Base-by-base conservation (phyloP, 2,329 filamentous ascomycete species). In the Drechslerella coelobrocha region DNA sequence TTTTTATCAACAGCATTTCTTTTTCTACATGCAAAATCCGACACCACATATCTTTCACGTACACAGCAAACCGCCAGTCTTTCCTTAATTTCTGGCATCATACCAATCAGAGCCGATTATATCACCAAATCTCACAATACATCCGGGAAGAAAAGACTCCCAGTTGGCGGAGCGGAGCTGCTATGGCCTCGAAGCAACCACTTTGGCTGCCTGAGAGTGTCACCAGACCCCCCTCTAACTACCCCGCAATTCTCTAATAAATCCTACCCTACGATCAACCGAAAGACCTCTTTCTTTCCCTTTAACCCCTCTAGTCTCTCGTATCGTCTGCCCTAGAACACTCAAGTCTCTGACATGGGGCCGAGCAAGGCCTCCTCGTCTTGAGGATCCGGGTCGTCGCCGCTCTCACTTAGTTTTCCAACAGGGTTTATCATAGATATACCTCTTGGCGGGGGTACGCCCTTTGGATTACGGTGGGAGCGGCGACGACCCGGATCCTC, bases 291-390 rank as follows among this genome's bases (percentile, higher is more conserved):
- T 45, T 54, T 37, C 24, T 21, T 51, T 51, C n/a, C 23, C 45
- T 17, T 51, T 10, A 23, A 10, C 27, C 53, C 37, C 54, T 39
- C 2, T 50, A 26, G 26, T 71, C 55, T 51, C 27, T 63, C 41
- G 17, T 41, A 43, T 54, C 24, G 53, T 63, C 59, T 63, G 27
- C 66, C 54, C 52, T 63, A 54, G 59, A 54, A 47, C 19, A 12
- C 5, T 39, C 21, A 47, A 43, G 63, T 69, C 63, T 61, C 56
- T 61, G 17, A 43, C 43, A 27, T 61, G 43, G 19, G 4, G 1
- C 52, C 19, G 39, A 21, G 23, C 37, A 52, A 26, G 9, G 26
- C 41, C 27, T 39, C 19, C 4, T 17, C 23, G 50, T 54, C 23
- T 23, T 29, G 31, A 6, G 37, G 27, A 23, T 14, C 21, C 21